Evolutionary conservation across 345 rosid genomes (phyloP), one percentile per base, ranked within the genome.

Genomic region (Gossypium turneri): DNA sequence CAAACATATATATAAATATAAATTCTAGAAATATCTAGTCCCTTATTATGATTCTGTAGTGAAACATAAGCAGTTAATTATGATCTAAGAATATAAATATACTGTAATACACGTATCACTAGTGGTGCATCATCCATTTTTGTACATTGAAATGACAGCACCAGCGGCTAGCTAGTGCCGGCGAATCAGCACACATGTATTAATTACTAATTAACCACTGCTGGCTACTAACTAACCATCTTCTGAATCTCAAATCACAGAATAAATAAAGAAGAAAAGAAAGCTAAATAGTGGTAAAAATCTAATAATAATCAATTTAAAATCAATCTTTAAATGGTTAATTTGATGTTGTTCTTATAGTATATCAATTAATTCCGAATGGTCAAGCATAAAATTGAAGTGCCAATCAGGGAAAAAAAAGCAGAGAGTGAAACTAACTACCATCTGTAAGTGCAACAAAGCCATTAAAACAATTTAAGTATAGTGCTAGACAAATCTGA

Each of bases 401-500:
- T 62, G 74, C 52, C 77, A 57, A 64, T 52, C 27, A 53, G 74
- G n/a, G 7, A 13, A 22, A 64, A 56, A 56, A 69, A 55, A 48
- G 62, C 75, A 73, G 74, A 63, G 56, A 51, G 50, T 51, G 69
- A 25, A 4, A 29, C 68, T 74, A 77, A 74, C 63, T 68, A 76
- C 16, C 5, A 75, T 76, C 76, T 78, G 80, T 34, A 34, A 34
- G 41, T 34, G 41, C 75, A 73, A 69, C 69, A 29, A 29, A 38
- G 27, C 53, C 68, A 57, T 64, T 67, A 53, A 68, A 75, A 16
- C 56, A 19, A 34, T 34, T 34, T 57, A 70, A 58, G 47, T 51
- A 51, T 51, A 69, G 65, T 68, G 20, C 7, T 77, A 60, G 66
- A 75, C 53, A 68, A 63, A 76, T 66, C 79, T 81, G 81, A 77